Conservation (phyloP, 2,329 filamentous ascomycete species). For the Trichoderma koningiopsis region DNA sequence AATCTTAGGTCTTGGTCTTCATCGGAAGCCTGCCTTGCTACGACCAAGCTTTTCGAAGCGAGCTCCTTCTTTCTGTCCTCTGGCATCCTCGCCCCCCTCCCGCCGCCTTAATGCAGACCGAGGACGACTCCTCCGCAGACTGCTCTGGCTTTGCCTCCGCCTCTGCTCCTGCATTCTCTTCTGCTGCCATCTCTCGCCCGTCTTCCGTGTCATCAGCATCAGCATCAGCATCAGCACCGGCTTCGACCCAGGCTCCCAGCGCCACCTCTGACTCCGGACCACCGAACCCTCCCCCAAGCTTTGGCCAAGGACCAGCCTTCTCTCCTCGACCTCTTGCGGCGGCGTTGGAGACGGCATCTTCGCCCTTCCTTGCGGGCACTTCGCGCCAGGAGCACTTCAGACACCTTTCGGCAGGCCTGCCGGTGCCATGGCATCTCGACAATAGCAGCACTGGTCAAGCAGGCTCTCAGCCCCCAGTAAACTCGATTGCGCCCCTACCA, state of each 20-base stretch:
- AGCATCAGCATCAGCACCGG: neutral
- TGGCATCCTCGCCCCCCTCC: conserved; percentile 13
- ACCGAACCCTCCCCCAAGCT: neutral
- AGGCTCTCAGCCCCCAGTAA: conserved; percentile 10
- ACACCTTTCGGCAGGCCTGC: conserved; percentile 24
- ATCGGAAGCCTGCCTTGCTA: conserved; percentile 12
- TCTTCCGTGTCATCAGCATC: conserved; percentile 15
- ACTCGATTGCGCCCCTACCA: neutral
- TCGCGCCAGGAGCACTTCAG: conserved; percentile 21
- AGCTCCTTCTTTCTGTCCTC: conserved; percentile 1
- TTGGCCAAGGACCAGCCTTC: conserved; percentile 10
- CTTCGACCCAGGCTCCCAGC: conserved; percentile 4
- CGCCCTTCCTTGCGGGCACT: neutral
- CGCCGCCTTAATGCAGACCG: conserved; percentile 40
- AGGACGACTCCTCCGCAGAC: conserved; percentile 25
- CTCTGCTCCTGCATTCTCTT: conserved; percentile 2
- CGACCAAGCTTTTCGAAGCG: conserved; percentile 4
- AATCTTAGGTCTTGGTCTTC: conserved; percentile 22
- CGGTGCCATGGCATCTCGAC: conserved; percentile 28
- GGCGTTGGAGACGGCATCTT: neutral
- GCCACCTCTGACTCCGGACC: neutral
- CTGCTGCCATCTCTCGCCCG: conserved; percentile 9
- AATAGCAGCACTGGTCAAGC: conserved; percentile 27
- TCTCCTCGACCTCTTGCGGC: conserved; percentile 10
- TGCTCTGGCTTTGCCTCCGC: conserved; percentile 26